phyloP scores from a whole-genome alignment of 257 asterid species.

The Lycium ferocissimum region DNA sequence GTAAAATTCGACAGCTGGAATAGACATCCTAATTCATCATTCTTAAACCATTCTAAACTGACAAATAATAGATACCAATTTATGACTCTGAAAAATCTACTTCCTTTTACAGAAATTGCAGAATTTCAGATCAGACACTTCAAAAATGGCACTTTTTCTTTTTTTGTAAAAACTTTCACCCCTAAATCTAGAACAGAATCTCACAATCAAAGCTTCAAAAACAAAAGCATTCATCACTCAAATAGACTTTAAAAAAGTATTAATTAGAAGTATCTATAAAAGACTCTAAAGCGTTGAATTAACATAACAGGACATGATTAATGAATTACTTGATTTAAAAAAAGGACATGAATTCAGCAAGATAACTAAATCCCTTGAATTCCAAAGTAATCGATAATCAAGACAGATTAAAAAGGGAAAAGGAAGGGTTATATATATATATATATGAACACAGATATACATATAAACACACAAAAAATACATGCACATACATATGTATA shows the following conservation, averaged over 20 bases:
- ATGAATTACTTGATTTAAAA: neutral
- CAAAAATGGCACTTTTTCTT: neutral
- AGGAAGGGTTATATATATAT: neutral
- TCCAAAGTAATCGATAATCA: neutral
- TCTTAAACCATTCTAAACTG: constrained; percentile 15
- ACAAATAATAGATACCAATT: neutral
- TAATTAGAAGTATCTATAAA: neutral
- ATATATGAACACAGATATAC: neutral
- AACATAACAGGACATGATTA: neutral
- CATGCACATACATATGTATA: too few species aligned
- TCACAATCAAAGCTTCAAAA: constrained; percentile 15
- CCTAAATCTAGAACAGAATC: constrained; percentile 7
- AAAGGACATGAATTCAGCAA: neutral
- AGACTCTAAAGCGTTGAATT: neutral
- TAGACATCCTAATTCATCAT: neutral
- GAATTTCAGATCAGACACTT: constrained; percentile 13
- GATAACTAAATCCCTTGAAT: too few species aligned
- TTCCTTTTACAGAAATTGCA: neutral
- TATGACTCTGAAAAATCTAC: neutral
- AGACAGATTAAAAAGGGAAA: neutral
- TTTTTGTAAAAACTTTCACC: neutral
- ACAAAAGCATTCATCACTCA: neutral
- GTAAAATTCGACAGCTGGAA: neutral
- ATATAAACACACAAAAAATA: too few species aligned
- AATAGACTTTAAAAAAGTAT: neutral